phyloP scores from a whole-genome alignment of 768 basidiomycete species.

The Pleurotus platypus region DNA sequence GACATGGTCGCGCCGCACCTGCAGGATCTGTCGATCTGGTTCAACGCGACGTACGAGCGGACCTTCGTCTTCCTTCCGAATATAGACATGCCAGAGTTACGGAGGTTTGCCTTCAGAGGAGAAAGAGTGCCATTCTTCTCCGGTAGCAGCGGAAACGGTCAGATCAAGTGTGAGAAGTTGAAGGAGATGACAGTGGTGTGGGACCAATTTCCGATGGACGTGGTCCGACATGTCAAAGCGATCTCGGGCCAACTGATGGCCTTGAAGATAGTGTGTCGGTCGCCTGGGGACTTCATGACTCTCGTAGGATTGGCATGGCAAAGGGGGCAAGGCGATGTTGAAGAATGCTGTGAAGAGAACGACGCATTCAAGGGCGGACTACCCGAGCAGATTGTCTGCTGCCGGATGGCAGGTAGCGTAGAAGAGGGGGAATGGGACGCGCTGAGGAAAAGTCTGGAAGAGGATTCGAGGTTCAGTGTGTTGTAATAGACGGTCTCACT shows the following conservation, averaged over 20 bases:
- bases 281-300: not conserved
- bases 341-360: not conserved
- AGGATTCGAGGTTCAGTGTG: not conserved
- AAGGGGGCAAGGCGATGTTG: not conserved
- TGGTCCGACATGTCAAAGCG: not conserved
- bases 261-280: not conserved
- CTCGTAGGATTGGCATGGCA: not conserved
- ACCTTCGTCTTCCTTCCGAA: not conserved
- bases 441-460: not conserved
- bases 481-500: slow-evolving; percentile 2
- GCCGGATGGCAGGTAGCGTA: not conserved
- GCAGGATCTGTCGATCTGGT: slow-evolving; percentile 1
- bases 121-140: not conserved
- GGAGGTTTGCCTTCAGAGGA: not conserved
- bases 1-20: not conserved
- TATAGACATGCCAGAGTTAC: not conserved
- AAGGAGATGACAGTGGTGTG: slow-evolving; percentile 5
- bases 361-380: not conserved
- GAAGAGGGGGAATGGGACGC: not conserved
- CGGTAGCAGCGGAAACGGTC: not conserved
- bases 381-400: not conserved
- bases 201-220: not conserved
- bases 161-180: not conserved
- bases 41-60: slow-evolving; percentile 2
- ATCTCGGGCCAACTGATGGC: not conserved